phyloP scores from a whole-genome alignment of 768 basidiomycete genomes.

The Hericium erinaceus region DNA sequence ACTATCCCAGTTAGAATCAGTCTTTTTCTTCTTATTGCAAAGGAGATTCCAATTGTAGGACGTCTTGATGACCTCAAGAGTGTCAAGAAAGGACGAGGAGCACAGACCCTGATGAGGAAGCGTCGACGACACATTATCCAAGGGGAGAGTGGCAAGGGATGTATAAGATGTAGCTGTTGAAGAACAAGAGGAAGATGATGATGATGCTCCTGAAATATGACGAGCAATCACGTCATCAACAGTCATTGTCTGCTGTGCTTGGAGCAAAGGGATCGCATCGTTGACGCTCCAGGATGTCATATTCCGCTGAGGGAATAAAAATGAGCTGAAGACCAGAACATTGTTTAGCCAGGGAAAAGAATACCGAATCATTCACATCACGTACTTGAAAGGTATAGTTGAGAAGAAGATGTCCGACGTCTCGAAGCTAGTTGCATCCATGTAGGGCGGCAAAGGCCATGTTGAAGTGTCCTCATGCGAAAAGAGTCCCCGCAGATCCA shows the following conservation, averaged over 20 bases:
- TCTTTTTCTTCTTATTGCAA: too few relatives aligned
- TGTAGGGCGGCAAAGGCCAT: neutral
- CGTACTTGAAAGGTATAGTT: neutral
- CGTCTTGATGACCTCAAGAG: too few relatives aligned
- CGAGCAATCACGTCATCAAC: too few relatives aligned
- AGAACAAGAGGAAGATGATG: neutral
- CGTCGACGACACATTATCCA: too few relatives aligned
- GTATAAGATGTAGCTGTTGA: neutral
- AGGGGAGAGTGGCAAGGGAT: neutral
- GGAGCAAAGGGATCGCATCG: too few relatives aligned
- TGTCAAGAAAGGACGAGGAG: too few relatives aligned
- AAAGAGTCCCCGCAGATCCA: neutral
- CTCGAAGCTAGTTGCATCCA: neutral
- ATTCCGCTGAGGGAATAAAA: neutral
- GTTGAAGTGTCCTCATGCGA: neutral
- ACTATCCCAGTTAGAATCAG: too few relatives aligned
- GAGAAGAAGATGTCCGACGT: neutral
- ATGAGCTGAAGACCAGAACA: neutral
- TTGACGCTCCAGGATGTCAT: neutral
- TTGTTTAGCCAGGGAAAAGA: neutral
- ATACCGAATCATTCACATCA: neutral
- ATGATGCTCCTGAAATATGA: too few relatives aligned
- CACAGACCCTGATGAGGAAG: too few relatives aligned
- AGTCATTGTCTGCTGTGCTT: too few relatives aligned
- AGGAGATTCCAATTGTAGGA: too few relatives aligned